phyloP scores from a whole-genome alignment of 1,139 yeast species.

The Geotrichum candidum region DNA sequence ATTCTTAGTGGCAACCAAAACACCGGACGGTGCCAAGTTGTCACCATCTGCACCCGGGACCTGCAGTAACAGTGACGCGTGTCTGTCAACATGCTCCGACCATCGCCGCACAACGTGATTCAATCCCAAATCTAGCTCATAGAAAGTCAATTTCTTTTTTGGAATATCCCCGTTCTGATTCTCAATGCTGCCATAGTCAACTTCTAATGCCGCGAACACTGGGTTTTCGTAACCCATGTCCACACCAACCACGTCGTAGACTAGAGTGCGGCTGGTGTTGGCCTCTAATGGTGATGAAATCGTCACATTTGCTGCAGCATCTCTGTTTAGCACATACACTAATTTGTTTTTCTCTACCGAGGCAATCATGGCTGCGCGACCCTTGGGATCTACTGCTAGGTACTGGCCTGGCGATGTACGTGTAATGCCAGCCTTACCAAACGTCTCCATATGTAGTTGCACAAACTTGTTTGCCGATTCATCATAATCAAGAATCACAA shows the following conservation, averaged over 20 bases:
- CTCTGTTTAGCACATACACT: slow-evolving; percentile 52
- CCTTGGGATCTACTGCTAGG: slow-evolving; percentile 65
- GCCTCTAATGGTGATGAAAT: slow-evolving; percentile 76
- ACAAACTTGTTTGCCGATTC: slow-evolving; percentile 40
- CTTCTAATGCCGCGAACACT: slow-evolving; percentile 70
- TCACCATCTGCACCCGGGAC: slow-evolving; percentile 46
- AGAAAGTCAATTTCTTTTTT: slow-evolving; percentile 48
- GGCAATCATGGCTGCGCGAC: slow-evolving; percentile 62
- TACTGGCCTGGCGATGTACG: slow-evolving; percentile 73
- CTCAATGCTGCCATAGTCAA: slow-evolving; percentile 7
- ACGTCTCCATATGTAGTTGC: slow-evolving; percentile 57
- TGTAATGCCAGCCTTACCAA: slow-evolving; percentile 68
- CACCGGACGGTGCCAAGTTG: slow-evolving; percentile 55
- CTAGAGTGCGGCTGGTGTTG: slow-evolving; percentile 46
- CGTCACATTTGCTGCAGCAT: slow-evolving; percentile 42
- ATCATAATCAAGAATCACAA: slow-evolving; percentile 53
- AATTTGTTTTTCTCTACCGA: slow-evolving; percentile 71
- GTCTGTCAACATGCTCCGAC: slow-evolving; percentile 39
- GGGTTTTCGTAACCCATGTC: slow-evolving; percentile 83
- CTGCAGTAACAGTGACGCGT: slow-evolving; percentile 41
- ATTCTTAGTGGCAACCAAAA: slow-evolving; percentile 47
- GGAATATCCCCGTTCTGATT: slow-evolving; percentile 24
- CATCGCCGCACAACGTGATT: slow-evolving; percentile 61
- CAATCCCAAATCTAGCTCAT: slow-evolving; percentile 80
- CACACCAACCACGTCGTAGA: slow-evolving; percentile 52